Evolutionary conservation across 495 filamentous ascomycete species (phyloP).

Genomic region (Aspergillus kassunensis): DNA sequence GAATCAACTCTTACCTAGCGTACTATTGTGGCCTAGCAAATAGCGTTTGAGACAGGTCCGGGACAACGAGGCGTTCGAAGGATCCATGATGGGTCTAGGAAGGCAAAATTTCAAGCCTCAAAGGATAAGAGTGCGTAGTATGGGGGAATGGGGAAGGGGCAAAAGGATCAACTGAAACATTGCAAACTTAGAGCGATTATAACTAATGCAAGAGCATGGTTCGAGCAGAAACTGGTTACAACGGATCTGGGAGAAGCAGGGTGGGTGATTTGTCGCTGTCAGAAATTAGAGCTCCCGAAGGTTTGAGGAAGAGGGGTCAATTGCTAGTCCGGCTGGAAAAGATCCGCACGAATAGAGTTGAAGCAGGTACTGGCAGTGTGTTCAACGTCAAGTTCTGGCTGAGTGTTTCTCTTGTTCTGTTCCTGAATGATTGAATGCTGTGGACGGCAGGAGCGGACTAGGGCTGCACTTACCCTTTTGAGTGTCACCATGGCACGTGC

Average conservation of each 20-base stretch:
- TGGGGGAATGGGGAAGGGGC: neutral
- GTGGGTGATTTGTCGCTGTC: constrained; percentile 2
- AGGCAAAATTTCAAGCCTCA: neutral
- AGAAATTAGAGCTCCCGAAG: neutral
- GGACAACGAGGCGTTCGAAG: neutral
- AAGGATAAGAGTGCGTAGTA: neutral
- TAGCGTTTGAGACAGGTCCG: neutral
- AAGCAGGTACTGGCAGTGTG: neutral
- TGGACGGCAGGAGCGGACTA: too few species aligned
- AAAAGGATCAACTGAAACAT: constrained; percentile 3
- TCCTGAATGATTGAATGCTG: neutral
- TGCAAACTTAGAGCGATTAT: constrained; percentile 2
- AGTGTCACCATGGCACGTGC: constrained; percentile 1
- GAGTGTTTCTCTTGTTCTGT: neutral
- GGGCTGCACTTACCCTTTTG: neutral
- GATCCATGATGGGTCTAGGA: neutral
- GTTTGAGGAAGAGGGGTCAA: neutral
- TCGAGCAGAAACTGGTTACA: constrained; percentile 2
- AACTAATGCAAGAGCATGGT: neutral
- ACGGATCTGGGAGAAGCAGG: neutral
- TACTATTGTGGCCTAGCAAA: neutral
- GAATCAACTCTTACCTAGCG: neutral
- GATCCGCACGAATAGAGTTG: neutral
- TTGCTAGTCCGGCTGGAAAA: neutral
- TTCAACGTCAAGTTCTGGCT: too few species aligned